These are phyloP conservation scores for Pleomassaria siparia DNA, from an alignment of 2,329 filamentous ascomycete genomes.

Conservation along the genomic window DNA sequence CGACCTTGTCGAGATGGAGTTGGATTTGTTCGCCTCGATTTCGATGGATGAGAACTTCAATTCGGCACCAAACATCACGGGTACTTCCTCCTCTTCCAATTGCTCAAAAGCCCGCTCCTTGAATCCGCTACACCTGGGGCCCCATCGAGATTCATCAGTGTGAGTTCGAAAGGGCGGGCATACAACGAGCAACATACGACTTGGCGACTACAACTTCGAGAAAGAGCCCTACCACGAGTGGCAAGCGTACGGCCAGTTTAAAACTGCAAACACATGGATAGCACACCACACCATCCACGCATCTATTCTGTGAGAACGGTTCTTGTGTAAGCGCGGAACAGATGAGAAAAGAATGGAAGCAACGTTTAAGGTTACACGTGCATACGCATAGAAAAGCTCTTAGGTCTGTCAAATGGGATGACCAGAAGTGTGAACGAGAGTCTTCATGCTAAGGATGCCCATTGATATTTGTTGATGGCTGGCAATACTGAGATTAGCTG, in stretches of 20 bases:
- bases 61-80: conserved; percentile 50
- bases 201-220: conserved; percentile 47
- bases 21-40: conserved; percentile 20
- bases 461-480: too few species aligned
- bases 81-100: conserved; percentile 37
- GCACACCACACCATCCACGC: conserved; percentile 24
- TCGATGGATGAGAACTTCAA: conserved; percentile 36
- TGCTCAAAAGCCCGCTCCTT: conserved; percentile 44
- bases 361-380: too few species aligned
- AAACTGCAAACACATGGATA: conserved; percentile 50
- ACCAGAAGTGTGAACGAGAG: too few species aligned
- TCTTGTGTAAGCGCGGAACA: too few species aligned
- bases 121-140: conserved; percentile 18
- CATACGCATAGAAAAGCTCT: too few species aligned
- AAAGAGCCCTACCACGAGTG: conserved; percentile 40
- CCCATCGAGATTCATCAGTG: conserved; percentile 42
- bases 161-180: conserved; percentile 45
- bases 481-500: too few species aligned
- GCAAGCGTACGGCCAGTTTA: conserved; percentile 52
- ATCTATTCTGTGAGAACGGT: too few species aligned
- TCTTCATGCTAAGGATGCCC: too few species aligned
- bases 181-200: conserved; percentile 38
- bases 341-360: too few species aligned
- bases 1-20: conserved; percentile 26
- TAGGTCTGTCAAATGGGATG: too few species aligned